Evolutionary conservation across 768 basidiomycete species (phyloP), one percentile per base, ranked within the genome.

Genomic region (Boletus patriciae): DNA sequence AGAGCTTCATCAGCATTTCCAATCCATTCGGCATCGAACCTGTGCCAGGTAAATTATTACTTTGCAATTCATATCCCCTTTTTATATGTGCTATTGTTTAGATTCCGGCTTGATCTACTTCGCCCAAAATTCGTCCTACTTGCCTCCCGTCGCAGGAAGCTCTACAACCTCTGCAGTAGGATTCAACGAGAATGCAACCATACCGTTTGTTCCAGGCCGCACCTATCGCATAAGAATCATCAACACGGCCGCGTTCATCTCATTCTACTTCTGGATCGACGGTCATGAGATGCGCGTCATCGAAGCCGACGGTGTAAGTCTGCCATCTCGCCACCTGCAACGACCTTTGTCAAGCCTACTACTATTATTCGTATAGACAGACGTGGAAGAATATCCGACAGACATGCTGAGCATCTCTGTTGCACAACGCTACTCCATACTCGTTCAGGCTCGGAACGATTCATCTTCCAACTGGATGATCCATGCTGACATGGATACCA

Each of bases 381-480:
- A 98, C 74, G 79, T 86, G 3, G 80, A 90, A 66, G 85, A 87
- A 59, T 88, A 76, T 40, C 80, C 86, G 0, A 86, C 86, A 60
- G 88, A 92, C 67, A 70, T 88, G 37, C 65, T 98, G 48, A 80
- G 83, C 42, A 55, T 98, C 54, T 80, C 92, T 15, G 93, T 89
- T 31, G 94, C 94, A 0, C 96, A 98, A 71, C 85, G 96, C 19
- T 97, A 96, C 73, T 95, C 94, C 0, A 78, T 99, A 40, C 84
- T 98, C 33, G 92, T 99, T 50, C 88, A 87, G 12, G 95, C 96
- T 11, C 84, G 88, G 46, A 95, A 95, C 72, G 90, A 94, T 60
- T 89, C 87, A 0, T 75, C 81, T 3, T 76, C 82, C 21, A 97
- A 99, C 77, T 98, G 87, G 86, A 84, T 83, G 49, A 84, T 99